Percentiles rank a stretch among this genome's conserved stretches.
Conservation (phyloP, 768 basidiomycete species). For the Boletus sp. region DNA sequence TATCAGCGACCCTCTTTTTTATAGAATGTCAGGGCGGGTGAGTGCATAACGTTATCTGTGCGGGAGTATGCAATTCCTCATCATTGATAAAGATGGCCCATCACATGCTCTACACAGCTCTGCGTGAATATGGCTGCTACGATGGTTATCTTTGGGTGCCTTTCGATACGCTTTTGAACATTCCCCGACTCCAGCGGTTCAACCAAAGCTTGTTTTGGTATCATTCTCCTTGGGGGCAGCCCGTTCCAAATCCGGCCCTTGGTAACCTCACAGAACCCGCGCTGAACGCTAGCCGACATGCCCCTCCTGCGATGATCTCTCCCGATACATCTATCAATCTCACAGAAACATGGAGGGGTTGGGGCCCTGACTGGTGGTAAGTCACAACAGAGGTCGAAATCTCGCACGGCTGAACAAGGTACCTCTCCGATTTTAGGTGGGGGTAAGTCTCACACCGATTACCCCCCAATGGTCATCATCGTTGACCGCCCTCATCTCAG, state of each 20-base stretch:
- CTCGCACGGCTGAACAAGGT: constrained; percentile 8
- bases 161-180: constrained; percentile 49
- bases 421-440: constrained; percentile 34
- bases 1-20: constrained; percentile 34
- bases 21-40: constrained; percentile 46
- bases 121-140: constrained; percentile 45
- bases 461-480: not conserved
- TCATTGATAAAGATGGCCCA: constrained; percentile 41
- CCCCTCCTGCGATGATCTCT: constrained; percentile 42
- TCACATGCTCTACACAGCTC: constrained; percentile 50
- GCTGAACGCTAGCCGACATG: constrained; percentile 30
- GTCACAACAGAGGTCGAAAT: constrained; percentile 1
- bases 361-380: constrained; percentile 45
- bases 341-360: constrained; percentile 41
- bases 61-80: not conserved
- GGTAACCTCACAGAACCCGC: constrained; percentile 10
- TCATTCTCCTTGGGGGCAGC: constrained; percentile 45
- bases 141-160: constrained; percentile 53
- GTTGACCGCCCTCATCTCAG: constrained; percentile 16
- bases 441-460: constrained; percentile 30
- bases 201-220: constrained; percentile 48
- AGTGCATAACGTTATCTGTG: constrained; percentile 5
- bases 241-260: constrained; percentile 41
- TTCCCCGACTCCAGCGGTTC: constrained; percentile 47
- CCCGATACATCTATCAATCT: constrained; percentile 39